Percentiles rank a stretch among this genome's conserved stretches.
Conservation (phyloP, 2,329 filamentous ascomycete species). For the Neopestalotiopsis sp. region DNA sequence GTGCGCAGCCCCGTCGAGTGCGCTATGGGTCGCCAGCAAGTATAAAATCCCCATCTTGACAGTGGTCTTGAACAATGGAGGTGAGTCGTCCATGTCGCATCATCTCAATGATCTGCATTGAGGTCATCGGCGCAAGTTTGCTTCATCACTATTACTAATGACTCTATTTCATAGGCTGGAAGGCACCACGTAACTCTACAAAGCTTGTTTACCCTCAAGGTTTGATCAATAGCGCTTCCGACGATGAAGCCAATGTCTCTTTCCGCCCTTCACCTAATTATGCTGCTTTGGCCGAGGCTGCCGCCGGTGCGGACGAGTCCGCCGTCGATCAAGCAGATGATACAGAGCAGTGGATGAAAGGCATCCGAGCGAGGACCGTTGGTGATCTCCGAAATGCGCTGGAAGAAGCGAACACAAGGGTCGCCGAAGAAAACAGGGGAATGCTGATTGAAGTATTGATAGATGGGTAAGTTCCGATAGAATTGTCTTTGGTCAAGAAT, state of each 20-base stretch:
- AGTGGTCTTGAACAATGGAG: conserved; percentile 57
- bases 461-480: too few relatives aligned
- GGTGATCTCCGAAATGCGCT: too few relatives aligned
- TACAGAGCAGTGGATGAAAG: too few relatives aligned
- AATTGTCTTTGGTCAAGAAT: too few relatives aligned
- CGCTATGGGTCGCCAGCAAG: conserved; percentile 54
- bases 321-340: too few relatives aligned
- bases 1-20: conserved; percentile 53
- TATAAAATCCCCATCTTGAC: conserved; percentile 55
- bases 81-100: conserved; percentile 34
- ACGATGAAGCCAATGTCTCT: conserved; percentile 33
- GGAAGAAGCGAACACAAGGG: too few relatives aligned
- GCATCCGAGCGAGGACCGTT: too few relatives aligned
- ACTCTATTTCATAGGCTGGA: conserved; percentile 28
- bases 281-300: too few relatives aligned
- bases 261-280: conserved; percentile 24
- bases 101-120: neutral
- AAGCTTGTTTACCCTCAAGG: conserved; percentile 32
- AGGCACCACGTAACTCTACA: conserved; percentile 32
- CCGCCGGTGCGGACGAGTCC: too few relatives aligned
- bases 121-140: neutral
- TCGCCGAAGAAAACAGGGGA: too few relatives aligned
- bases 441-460: too few relatives aligned
- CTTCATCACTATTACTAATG: too few relatives aligned
- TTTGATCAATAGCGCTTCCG: conserved; percentile 26